phyloP scores from a whole-genome alignment of 768 basidiomycete species.

The Mycena alexandri region DNA sequence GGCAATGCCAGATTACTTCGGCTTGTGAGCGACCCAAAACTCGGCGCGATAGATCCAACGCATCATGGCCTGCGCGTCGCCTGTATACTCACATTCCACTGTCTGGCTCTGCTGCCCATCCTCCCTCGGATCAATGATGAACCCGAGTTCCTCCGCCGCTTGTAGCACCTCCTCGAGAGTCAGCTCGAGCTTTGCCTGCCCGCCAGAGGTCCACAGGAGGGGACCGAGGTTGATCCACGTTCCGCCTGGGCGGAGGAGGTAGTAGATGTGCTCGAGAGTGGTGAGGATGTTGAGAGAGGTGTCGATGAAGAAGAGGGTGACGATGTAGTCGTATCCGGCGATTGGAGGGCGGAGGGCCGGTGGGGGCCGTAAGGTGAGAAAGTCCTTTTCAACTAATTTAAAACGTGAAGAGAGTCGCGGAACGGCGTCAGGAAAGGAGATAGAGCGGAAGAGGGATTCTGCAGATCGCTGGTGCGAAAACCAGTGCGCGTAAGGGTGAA shows the following conservation, averaged over 20 bases:
- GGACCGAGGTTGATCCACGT: slow-evolving; percentile 82
- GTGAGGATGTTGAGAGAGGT: slow-evolving; percentile 67
- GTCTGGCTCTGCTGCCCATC: slow-evolving; percentile 50
- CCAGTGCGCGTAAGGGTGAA: slow-evolving; percentile 76
- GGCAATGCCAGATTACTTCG: slow-evolving; percentile 31
- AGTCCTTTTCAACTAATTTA: slow-evolving; percentile 68
- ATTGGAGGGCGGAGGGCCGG: slow-evolving; percentile 31
- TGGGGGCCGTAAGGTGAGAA: slow-evolving; percentile 55
- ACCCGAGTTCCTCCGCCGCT: slow-evolving; percentile 68
- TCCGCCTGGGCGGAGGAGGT: slow-evolving; percentile 70
- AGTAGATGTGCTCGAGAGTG: slow-evolving; percentile 69
- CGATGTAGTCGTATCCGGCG: slow-evolving; percentile 67
- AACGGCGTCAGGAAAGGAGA: slow-evolving; percentile 72
- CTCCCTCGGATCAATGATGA: slow-evolving; percentile 52
- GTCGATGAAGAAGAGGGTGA: slow-evolving; percentile 78
- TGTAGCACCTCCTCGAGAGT: slow-evolving; percentile 73
- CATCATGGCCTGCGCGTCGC: slow-evolving; percentile 76
- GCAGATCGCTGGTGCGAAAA: slow-evolving; percentile 75
- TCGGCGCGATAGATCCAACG: slow-evolving; percentile 76
- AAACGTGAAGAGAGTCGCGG: slow-evolving; percentile 61
- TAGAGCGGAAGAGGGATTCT: slow-evolving; percentile 61
- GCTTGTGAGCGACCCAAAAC: slow-evolving; percentile 72
- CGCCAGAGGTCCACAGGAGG: slow-evolving; percentile 71
- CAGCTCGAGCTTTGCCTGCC: slow-evolving; percentile 66
- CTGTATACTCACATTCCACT: slow-evolving; percentile 76